Evolutionary conservation across 371 early-diverging fungal species (phyloP).

Genomic region (Apophysomyces ossiformis): DNA sequence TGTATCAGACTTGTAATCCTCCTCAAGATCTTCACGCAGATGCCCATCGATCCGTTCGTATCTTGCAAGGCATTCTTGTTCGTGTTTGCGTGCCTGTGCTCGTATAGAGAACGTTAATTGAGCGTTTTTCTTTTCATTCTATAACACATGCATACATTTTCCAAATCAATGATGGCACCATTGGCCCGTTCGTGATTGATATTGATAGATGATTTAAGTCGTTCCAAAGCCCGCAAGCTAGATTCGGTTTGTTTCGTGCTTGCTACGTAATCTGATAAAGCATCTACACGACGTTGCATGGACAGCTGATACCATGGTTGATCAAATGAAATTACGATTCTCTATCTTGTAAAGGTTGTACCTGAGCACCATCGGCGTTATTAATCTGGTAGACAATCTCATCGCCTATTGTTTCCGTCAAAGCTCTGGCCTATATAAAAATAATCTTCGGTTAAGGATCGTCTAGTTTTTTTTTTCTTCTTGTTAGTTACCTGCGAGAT

Average conservation of each 20-base stretch:
- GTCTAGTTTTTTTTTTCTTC: background rate
- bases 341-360: constrained; percentile 9
- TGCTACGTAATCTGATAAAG: constrained; percentile 36
- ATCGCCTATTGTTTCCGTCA: constrained; percentile 35
- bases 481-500: constrained; percentile 27
- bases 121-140: background rate
- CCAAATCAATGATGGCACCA: constrained; percentile 44
- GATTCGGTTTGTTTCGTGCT: constrained; percentile 42
- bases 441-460: background rate
- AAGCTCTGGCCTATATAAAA: constrained; percentile 20
- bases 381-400: constrained; percentile 39
- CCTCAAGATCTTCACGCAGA: constrained; percentile 38
- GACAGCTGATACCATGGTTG: constrained; percentile 21
- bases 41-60: constrained; percentile 42
- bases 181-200: constrained; percentile 44
- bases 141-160: constrained; percentile 26
- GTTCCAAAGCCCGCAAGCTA: constrained; percentile 36
- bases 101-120: background rate
- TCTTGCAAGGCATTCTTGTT: constrained; percentile 26
- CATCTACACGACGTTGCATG: constrained; percentile 34
- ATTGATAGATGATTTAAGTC: constrained; percentile 44
- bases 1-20: constrained; percentile 29
- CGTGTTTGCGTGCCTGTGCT: constrained; percentile 32
- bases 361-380: constrained; percentile 39
- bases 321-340: background rate